Conservation (phyloP, 140 eudicot genomes). For the Ambrosia hybrid region DNA sequence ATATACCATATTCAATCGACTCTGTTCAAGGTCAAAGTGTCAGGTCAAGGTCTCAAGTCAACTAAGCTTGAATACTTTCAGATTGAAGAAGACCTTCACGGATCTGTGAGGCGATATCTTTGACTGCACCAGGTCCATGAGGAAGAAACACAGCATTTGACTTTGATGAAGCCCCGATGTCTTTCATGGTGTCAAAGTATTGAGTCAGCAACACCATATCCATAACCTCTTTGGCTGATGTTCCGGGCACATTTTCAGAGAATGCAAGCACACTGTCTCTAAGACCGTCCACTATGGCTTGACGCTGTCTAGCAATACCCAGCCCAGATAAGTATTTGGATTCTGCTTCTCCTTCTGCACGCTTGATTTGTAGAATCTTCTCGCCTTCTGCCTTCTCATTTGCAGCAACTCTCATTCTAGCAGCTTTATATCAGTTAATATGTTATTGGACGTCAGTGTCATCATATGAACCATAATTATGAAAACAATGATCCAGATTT, state of each 20-base stretch:
- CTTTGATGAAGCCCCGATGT: constrained; percentile 75
- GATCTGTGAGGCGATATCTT: constrained; percentile 74
- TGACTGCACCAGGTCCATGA: constrained; percentile 83
- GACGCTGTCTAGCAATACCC: constrained; percentile 83
- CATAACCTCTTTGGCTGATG: constrained; percentile 87
- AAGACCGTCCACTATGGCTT: constrained; percentile 86
- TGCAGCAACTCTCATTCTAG: constrained; percentile 80
- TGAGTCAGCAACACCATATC: constrained; percentile 88
- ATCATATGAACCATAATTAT: background rate
- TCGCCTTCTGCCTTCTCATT: constrained; percentile 89
- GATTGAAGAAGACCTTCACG: constrained; percentile 84
- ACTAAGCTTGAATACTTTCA: background rate
- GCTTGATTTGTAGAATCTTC: constrained; percentile 76
- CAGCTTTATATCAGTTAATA: constrained; percentile 37
- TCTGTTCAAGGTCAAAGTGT: background rate
- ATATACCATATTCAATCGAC: background rate
- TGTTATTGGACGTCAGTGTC: background rate
- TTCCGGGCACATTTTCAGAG: constrained; percentile 77
- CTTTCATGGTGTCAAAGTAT: constrained; percentile 90
- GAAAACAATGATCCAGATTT: background rate
- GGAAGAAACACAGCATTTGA: constrained; percentile 82
- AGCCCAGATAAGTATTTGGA: constrained; percentile 76
- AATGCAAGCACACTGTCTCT: constrained; percentile 81
- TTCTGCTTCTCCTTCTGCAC: constrained; percentile 93
- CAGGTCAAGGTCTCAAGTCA: too few relatives aligned